Evolutionary conservation across 2,329 filamentous ascomycete species (phyloP), one percentile per base, ranked within the genome.

Genomic region (Venturia effusa): DNA sequence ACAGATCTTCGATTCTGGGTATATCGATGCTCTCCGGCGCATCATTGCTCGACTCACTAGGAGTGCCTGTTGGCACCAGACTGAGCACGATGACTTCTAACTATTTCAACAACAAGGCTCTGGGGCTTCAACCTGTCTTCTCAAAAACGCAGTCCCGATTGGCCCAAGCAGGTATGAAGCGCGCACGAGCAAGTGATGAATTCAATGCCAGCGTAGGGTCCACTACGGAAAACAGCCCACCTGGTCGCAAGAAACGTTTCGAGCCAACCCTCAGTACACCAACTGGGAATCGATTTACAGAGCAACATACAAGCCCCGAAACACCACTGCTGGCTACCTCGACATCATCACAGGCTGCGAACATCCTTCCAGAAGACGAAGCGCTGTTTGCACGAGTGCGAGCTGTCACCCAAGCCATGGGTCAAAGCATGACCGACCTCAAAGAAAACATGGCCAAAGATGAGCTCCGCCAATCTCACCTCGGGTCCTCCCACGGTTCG

Each of bases 31-130:
- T 63, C 51, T 48, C 39, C 4, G 61, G 61, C 30, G 45, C 39
- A 32, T 63, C 61, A 19, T 10, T 63, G 32, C 32, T 40, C 24
- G 61, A 59, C 0, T 55, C 51, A 7, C 51, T 27, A 32, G 57
- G 40, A 41, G 13, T 48, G 13, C 27, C 54, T 32, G 15, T 24
- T 13, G 54, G 54, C 17, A 48, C 32, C 19, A 64, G 61, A 45
- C 24, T 40, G 27, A 64, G 62, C 40, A 64, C 54, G 4, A 64
- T 61, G 54, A 48, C 40, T n/a, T 43, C 32, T 6, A 37, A 27
- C 45, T 64, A 64, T 40, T 64, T 64, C 34, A 39, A 27, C 34
- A 59, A 63, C 34, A 64, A 64, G 24, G 62, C 62, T 43, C 8
- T 57, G 22, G 62, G 62, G 5, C 22, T 64, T 8, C 19, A 19